phyloP scores from a whole-genome alignment of 2,329 filamentous ascomycete species.

The Blastomyces parvus region DNA sequence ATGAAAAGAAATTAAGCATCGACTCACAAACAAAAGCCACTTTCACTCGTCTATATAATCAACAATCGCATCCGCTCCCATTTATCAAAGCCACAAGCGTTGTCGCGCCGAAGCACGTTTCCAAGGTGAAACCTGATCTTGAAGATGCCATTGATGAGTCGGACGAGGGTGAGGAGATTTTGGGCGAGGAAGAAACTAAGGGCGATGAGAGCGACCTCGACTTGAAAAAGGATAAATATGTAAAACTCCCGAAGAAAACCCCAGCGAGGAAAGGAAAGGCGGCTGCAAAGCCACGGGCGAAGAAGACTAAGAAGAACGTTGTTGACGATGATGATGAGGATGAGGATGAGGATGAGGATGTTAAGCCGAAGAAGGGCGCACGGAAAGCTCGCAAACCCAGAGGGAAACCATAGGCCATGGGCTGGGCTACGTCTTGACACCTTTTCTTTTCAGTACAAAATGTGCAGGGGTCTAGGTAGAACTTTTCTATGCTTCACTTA shows the following conservation, averaged over 20 bases:
- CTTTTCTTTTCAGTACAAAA: neutral
- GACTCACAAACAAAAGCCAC: constrained; percentile 77
- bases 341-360: constrained; percentile 42
- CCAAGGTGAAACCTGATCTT: constrained; percentile 75
- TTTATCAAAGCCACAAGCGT: constrained; percentile 91
- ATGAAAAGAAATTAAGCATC: constrained; percentile 64
- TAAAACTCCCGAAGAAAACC: constrained; percentile 64
- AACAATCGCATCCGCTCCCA: constrained; percentile 74
- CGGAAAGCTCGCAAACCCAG: constrained; percentile 12
- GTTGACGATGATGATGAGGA: constrained; percentile 27
- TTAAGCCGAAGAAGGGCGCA: constrained; percentile 45
- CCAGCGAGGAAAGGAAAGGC: constrained; percentile 36
- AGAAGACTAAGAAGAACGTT: constrained; percentile 29
- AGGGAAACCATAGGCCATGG: constrained; percentile 7
- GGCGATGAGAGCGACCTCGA: constrained; percentile 70
- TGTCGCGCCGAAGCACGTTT: constrained; percentile 58
- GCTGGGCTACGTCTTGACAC: neutral
- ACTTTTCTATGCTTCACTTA: neutral
- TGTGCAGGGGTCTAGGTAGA: neutral
- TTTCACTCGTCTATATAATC: constrained; percentile 88
- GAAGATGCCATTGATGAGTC: constrained; percentile 95
- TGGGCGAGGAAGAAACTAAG: constrained; percentile 43
- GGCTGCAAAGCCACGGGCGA: constrained; percentile 17
- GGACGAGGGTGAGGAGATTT: constrained; percentile 59
- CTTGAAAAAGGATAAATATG: constrained; percentile 89